Evolutionary conservation across 1,139 yeast genomes (phyloP), one percentile per base, ranked within the genome.

Genomic region (Kluyveromyces marxianus): DNA sequence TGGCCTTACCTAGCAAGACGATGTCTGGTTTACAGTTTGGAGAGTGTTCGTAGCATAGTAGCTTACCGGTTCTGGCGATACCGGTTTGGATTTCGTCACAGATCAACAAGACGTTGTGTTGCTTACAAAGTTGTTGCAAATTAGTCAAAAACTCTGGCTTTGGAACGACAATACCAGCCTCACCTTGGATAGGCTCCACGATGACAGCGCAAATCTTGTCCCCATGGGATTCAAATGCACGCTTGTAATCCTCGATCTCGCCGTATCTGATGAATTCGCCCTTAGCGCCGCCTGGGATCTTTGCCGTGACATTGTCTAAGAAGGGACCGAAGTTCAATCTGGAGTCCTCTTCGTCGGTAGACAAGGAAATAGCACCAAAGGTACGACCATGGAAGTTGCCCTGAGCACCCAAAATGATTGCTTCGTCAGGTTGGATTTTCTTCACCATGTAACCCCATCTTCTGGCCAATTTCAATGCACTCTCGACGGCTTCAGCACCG

Each of bases 1-100:
- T 79, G 51, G 97, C 98, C 71, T 90, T 90, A 60, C 97, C 97
- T 56, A 90, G 76, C 44, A 89, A 71, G 21, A 92, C 81, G 53
- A 90, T 72, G 68, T 90, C 97, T 44, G 98, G 97, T 61, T 73
- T 70, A 55, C 89, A 87, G 54, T 77, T 77, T 55, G 71, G 71
- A 52, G 83, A 82, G 70, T 92, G 97, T 70, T 90, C 95, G 69
- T 82, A 83, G 66, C 96, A 88, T 53, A 90, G 76, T 77, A 90
- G 76, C 71, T 86, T 87, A 61, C 97, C 97, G 34, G 97, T 92
- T 75, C 98, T 83, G 47, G 96, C 97, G 65, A 90, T 79, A 68
- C 98, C 97, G 32, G 98, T 90, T 72, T 90, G 97, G 65, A 92
- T 88, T 72, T 90, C 98, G 66, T 92, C 97, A 64, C 96, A 88